These are phyloP conservation scores for Ophiocordyceps camponoti-leonardi DNA, from an alignment of 2,329 filamentous ascomycete species.

Conservation along the genomic window DNA sequence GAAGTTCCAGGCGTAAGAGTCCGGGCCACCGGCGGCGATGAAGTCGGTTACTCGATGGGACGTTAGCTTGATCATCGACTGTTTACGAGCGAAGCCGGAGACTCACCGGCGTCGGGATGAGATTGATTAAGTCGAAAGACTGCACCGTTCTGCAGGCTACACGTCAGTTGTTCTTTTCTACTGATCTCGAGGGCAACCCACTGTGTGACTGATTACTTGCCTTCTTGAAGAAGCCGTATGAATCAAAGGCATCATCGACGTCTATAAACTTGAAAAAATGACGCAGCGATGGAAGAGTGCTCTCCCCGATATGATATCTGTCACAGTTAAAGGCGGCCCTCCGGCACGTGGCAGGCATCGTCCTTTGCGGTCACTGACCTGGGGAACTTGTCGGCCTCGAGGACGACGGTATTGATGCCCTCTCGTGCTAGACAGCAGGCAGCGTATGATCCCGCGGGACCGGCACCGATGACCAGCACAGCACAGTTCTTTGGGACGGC, in stretches of 20 bases:
- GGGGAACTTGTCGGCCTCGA: slow-evolving; percentile 5
- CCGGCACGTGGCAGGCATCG: not conserved
- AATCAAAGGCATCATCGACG: slow-evolving; percentile 18
- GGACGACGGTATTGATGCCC: slow-evolving; percentile 3
- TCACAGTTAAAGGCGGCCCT: not conserved
- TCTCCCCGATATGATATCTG: slow-evolving; percentile 20
- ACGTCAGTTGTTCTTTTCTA: not conserved
- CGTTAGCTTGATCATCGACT: not conserved
- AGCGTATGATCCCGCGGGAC: slow-evolving; percentile 5
- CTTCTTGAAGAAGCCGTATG: slow-evolving; percentile 23
- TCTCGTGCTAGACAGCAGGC: slow-evolving; percentile 5
- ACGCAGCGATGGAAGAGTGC: slow-evolving; percentile 19
- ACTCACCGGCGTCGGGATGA: slow-evolving; percentile 16
- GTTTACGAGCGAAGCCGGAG: too few relatives aligned
- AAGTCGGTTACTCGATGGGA: slow-evolving; percentile 23
- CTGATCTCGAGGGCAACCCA: not conserved
- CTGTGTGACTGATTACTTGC: slow-evolving; percentile 4
- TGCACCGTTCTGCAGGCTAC: slow-evolving; percentile 11
- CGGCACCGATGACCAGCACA: slow-evolving; percentile 3
- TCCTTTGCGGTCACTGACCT: slow-evolving; percentile 1
- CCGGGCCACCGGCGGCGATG: slow-evolving; percentile 17
- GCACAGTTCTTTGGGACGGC: not conserved
- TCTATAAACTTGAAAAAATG: slow-evolving; percentile 27
- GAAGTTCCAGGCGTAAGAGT: slow-evolving; percentile 25
- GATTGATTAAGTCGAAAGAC: slow-evolving; percentile 18